These are phyloP conservation scores for Boletus tomentosulus DNA, from an alignment of 768 basidiomycete species.

Conservation along the genomic window DNA sequence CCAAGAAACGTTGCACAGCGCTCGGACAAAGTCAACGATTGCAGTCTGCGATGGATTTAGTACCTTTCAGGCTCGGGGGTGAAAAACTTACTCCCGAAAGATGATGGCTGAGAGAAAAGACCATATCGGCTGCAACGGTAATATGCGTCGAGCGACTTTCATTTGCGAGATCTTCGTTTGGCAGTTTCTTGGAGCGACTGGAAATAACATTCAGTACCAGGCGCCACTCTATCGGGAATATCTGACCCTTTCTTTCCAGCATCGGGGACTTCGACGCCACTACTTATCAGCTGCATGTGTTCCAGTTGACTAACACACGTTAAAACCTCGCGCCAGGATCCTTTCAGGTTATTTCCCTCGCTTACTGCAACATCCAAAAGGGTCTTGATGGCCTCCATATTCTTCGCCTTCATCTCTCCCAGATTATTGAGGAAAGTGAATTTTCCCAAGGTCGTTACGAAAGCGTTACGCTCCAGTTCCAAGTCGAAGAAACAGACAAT, in stretches of 20 bases:
- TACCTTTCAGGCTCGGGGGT: neutral
- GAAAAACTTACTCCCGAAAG: slow-evolving; percentile 78
- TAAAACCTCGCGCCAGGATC: slow-evolving; percentile 94
- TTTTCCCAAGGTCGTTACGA: slow-evolving; percentile 92
- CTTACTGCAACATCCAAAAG: slow-evolving; percentile 91
- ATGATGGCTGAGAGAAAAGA: slow-evolving; percentile 93
- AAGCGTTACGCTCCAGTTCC: slow-evolving; percentile 97
- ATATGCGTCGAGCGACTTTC: slow-evolving; percentile 98
- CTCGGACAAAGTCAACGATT: slow-evolving; percentile 96
- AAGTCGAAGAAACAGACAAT: slow-evolving; percentile 97
- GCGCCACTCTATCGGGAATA: neutral
- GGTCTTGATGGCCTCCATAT: slow-evolving; percentile 98
- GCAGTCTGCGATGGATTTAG: slow-evolving; percentile 58
- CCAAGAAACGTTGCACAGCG: slow-evolving; percentile 96
- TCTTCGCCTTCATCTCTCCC: slow-evolving; percentile 98
- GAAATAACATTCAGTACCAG: slow-evolving; percentile 6
- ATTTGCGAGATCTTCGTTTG: slow-evolving; percentile 91
- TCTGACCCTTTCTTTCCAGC: slow-evolving; percentile 75
- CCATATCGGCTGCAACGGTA: slow-evolving; percentile 98
- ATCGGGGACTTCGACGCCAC: slow-evolving; percentile 82
- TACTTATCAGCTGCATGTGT: slow-evolving; percentile 96
- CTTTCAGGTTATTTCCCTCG: slow-evolving; percentile 96
- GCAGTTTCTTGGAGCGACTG: slow-evolving; percentile 52
- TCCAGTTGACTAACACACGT: slow-evolving; percentile 98
- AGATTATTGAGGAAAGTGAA: slow-evolving; percentile 98